Percentiles rank a stretch among this genome's conserved stretches.
Evolutionary conservation across 2,329 filamentous ascomycete genomes (phyloP).

Genomic region (Colletotrichum sp.): DNA sequence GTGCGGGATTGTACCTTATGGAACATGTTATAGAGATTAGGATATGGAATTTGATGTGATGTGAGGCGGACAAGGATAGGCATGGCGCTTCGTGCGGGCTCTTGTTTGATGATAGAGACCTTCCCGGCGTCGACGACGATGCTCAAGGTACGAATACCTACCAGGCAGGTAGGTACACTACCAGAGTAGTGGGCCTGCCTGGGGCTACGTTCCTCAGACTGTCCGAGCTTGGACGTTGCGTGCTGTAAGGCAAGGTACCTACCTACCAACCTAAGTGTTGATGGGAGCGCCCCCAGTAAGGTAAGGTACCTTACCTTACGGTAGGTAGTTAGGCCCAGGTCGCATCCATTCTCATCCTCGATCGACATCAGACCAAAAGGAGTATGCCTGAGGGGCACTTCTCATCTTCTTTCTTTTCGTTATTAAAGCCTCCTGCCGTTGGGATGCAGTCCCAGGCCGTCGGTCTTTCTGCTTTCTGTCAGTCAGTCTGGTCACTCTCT

Average conservation of each 20-base stretch:
- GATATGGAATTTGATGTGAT: background rate
- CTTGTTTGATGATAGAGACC: background rate
- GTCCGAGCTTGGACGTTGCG: background rate
- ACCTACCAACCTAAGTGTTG: background rate
- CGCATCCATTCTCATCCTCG: constrained; percentile 5
- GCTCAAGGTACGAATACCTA: background rate
- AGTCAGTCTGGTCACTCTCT: constrained; percentile 21
- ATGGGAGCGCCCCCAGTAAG: background rate
- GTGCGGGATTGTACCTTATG: background rate
- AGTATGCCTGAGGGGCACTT: background rate
- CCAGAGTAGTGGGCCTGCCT: background rate
- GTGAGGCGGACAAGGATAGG: background rate
- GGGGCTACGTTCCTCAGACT: background rate
- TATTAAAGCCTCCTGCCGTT: constrained; percentile 10
- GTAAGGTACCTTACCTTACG: background rate
- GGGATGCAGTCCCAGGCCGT: background rate
- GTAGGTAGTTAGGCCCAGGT: background rate
- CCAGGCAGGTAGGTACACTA: background rate
- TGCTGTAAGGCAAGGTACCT: background rate
- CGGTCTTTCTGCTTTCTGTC: background rate
- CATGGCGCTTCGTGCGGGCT: background rate
- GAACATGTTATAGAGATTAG: background rate
- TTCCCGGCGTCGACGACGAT: background rate
- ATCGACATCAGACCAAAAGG: constrained; percentile 10
- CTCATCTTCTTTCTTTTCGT: background rate